Base-by-base conservation (phyloP, 768 basidiomycete species). In the Tulasnella sp. region DNA sequence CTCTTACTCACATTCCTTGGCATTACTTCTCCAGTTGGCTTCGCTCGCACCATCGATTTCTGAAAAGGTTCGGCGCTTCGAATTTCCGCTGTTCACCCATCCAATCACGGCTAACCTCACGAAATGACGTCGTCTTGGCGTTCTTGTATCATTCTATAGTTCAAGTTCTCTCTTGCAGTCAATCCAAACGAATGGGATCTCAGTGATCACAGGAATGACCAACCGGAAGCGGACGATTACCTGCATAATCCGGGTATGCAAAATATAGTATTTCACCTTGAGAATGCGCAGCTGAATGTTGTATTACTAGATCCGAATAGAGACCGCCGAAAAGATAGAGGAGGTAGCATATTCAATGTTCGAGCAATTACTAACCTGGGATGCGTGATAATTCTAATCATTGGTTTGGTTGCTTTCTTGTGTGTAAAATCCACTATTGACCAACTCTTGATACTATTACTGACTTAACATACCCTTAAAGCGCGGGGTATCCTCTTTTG, bases 301-400 rank as follows among this genome's bases (percentile, higher is more conserved):
- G n/a, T n/a, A n/a, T n/a, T n/a, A n/a, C 79, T 37, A 49, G 55
- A 56, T 41, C 55, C 55, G 12, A 29, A 39, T 9, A 41, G 55
- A 9, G 57, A 58, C 31, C 57, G 49, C 41, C 46, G 62, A 59
- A 55, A 60, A 53, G 64, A 67, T 35, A 44, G 56, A n/a, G 61
- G 61, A 16, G 66, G 65, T 19, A 56, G 61, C 6, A 61, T 68
- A 33, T 64, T 67, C 59, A 67, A 65, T 35, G 5, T 52, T 0
- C 59, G 67, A 50, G 67, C 66, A 16, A 22, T 65, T 6, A 49
- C 53, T 43, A 68, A 67, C 56, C 54, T 67, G 25, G 67, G 67
- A 12, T 67, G 64, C 57, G 54, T 68, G 13, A 58, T 77, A 47
- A 50, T 83, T 40, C 56, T 67, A n/a, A 56, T 58, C 3, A 16